A percentile compares a stretch with the other conserved stretches of the same genome.
Conservation (phyloP, 2,329 filamentous ascomycete species). For the Coniochaeta hoffmannii region DNA sequence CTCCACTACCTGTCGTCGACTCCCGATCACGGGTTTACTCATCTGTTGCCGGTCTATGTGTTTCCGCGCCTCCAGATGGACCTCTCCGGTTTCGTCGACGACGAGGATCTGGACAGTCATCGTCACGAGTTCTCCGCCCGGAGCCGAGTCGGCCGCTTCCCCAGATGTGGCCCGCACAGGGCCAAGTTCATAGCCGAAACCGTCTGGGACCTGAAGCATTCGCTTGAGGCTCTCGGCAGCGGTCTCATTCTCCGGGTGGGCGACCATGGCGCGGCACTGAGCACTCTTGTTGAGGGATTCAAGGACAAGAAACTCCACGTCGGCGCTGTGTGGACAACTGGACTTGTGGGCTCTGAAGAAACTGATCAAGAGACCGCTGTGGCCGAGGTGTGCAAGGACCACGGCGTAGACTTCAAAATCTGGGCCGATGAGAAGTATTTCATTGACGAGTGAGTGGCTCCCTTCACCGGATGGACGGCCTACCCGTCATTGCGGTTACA, state of each 20-base stretch:
- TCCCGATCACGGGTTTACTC: conserved; percentile 50
- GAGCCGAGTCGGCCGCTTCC: conserved; percentile 59
- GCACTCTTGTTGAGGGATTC: conserved; percentile 46
- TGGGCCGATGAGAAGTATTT: conserved; percentile 75
- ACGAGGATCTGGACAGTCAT: conserved; percentile 54
- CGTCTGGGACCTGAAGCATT: conserved; percentile 63
- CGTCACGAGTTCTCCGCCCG: conserved; percentile 27
- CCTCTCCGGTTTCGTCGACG: conserved; percentile 62
- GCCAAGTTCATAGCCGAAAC: conserved; percentile 66
- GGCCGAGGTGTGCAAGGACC: conserved; percentile 40
- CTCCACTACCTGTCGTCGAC: conserved; percentile 48
- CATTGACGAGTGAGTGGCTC: conserved; percentile 62
- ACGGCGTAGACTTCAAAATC: conserved; percentile 51
- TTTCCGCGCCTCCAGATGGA: conserved; percentile 66
- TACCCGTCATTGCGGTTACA: neutral
- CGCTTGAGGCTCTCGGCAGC: conserved; percentile 50
- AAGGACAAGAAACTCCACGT: conserved; percentile 37
- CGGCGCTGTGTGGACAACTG: conserved; percentile 65
- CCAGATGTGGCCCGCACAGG: conserved; percentile 66
- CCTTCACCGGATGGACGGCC: neutral
- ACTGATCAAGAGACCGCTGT: conserved; percentile 54
- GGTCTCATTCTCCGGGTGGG: conserved; percentile 60
- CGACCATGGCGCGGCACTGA: conserved; percentile 48
- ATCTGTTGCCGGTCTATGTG: conserved; percentile 65
- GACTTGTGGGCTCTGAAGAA: conserved; percentile 64